Evolutionary conservation across 371 early-diverging fungal genomes (phyloP).

Genomic region (Rhizopus delemar): DNA sequence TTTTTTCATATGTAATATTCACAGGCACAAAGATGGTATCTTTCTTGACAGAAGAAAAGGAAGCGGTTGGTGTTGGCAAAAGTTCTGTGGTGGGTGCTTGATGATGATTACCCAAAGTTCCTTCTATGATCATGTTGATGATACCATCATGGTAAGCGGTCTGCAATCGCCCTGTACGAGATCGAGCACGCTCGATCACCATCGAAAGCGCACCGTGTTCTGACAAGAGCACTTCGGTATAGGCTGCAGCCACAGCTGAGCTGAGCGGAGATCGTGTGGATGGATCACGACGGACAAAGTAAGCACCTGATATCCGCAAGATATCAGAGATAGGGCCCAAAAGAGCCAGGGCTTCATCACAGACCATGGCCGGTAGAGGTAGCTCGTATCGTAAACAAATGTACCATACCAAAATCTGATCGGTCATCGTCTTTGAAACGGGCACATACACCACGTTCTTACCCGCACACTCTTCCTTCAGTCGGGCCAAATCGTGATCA

Average conservation of each 20-base stretch:
- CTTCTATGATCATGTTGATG: constrained; percentile 49
- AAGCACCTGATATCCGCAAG: constrained; percentile 47
- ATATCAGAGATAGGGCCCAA: constrained; percentile 53
- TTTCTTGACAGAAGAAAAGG: constrained; percentile 19
- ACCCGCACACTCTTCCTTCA: constrained; percentile 40
- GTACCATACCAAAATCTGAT: constrained; percentile 51
- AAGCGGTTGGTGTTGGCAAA: constrained; percentile 6
- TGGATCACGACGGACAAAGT: constrained; percentile 48
- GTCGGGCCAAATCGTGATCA: constrained; percentile 29
- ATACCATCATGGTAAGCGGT: constrained; percentile 46
- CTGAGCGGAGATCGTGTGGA: constrained; percentile 44
- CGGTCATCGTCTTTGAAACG: constrained; percentile 48
- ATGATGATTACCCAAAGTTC: constrained; percentile 33
- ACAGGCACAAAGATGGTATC: constrained; percentile 45
- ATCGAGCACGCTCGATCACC: constrained; percentile 46
- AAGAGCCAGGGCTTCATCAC: constrained; percentile 51
- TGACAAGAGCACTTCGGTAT: constrained; percentile 44
- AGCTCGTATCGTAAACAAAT: constrained; percentile 46
- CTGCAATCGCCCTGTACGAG: constrained; percentile 52
- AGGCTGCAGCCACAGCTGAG: constrained; percentile 47
- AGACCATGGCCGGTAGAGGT: constrained; percentile 50
- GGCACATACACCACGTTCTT: constrained; percentile 55
- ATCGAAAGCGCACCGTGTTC: constrained; percentile 52
- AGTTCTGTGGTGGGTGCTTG: constrained; percentile 21
- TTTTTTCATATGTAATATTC: constrained; percentile 51